These are phyloP conservation scores for Phalaenopsis aphrodite DNA, from an alignment of 106 monocot genomes.

Conservation along the genomic window DNA sequence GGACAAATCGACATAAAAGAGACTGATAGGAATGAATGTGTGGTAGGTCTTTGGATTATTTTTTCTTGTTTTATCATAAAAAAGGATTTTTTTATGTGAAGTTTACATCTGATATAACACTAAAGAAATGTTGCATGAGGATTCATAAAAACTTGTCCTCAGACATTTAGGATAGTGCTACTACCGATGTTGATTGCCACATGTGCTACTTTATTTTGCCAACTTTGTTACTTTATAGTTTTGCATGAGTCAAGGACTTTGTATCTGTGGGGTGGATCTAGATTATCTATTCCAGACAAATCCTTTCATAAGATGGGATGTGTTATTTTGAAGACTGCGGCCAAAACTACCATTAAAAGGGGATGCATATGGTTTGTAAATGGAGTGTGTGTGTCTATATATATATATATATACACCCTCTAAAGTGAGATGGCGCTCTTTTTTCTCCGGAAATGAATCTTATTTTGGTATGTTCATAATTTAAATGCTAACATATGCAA, in stretches of 20 bases:
- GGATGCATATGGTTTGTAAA: neutral
- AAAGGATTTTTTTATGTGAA: neutral
- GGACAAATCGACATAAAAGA: slow-evolving; percentile 6
- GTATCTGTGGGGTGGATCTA: neutral
- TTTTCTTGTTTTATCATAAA: neutral
- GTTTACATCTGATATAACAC: neutral
- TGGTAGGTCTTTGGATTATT: slow-evolving; percentile 17
- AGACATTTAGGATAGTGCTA: neutral
- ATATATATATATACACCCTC: too few species aligned
- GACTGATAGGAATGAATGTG: slow-evolving; percentile 8
- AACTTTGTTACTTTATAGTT: neutral
- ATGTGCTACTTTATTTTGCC: neutral
- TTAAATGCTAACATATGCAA: neutral
- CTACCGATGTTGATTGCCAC: neutral
- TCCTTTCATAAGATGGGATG: neutral
- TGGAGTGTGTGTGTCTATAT: neutral
- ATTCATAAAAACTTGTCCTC: neutral
- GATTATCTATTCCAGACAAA: neutral
- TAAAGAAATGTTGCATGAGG: neutral
- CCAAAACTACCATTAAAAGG: neutral
- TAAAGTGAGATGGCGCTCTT: too few species aligned
- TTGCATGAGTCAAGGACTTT: neutral
- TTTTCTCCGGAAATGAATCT: too few species aligned
- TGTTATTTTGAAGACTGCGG: neutral
- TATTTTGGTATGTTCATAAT: neutral